Percentiles rank a stretch among this genome's conserved stretches.
Evolutionary conservation across 202 grass and related monocot species (phyloP).

Genomic region (Hordeum pubiflorum): DNA sequence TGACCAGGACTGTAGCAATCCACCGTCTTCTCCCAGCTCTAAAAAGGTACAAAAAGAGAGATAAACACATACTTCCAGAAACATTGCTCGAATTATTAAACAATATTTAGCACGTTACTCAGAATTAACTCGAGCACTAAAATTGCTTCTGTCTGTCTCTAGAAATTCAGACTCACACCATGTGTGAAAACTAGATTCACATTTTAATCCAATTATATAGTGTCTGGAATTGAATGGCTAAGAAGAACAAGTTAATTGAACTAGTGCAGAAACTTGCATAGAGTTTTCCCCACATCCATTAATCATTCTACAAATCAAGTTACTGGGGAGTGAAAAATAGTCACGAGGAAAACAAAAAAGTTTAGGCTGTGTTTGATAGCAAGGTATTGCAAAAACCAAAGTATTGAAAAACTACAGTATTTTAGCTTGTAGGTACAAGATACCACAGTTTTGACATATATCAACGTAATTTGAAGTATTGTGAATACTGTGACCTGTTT

Average conservation of each 20-base stretch:
- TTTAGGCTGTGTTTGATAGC: too few species aligned
- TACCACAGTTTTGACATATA: too few species aligned
- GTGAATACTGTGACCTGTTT: too few species aligned
- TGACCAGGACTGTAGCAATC: constrained; percentile 93
- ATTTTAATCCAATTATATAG: neutral
- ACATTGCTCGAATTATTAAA: neutral
- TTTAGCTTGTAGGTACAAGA: too few species aligned
- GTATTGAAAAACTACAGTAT: too few species aligned
- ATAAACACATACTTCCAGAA: constrained; percentile 2
- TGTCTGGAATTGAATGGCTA: neutral
- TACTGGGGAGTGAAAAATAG: neutral
- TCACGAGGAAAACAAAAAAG: neutral
- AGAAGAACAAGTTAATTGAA: neutral
- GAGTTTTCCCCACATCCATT: neutral
- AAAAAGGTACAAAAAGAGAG: constrained; percentile 1
- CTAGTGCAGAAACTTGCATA: neutral
- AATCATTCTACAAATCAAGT: neutral
- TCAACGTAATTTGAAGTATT: too few species aligned
- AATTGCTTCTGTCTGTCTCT: neutral
- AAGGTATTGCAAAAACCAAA: too few species aligned
- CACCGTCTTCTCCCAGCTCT: constrained; percentile 98
- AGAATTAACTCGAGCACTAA: neutral
- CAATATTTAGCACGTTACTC: neutral
- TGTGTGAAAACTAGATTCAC: neutral
- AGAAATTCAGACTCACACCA: neutral